phyloP scores from a whole-genome alignment of 2,329 filamentous ascomycete genomes.

The Lasiodiplodia sp. region DNA sequence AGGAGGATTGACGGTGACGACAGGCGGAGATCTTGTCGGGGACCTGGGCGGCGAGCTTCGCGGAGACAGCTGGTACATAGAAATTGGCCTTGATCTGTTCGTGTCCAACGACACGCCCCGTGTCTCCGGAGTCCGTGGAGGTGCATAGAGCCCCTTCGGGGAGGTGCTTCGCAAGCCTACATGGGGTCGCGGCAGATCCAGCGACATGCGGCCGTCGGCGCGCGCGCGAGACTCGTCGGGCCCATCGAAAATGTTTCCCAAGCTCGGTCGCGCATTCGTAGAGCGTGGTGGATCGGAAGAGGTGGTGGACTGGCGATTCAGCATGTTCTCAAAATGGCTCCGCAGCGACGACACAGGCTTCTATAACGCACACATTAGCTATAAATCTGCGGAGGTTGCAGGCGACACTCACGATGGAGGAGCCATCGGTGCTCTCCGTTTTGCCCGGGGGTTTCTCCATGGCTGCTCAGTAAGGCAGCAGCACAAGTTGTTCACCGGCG shows the following conservation, averaged over 20 bases:
- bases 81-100: conserved; percentile 52
- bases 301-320: conserved; percentile 48
- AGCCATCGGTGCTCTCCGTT: conserved; percentile 72
- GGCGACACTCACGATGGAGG: conserved; percentile 71
- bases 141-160: conserved; percentile 26
- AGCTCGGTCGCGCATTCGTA: conserved; percentile 43
- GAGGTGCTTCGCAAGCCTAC: conserved; percentile 19
- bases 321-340: conserved; percentile 82
- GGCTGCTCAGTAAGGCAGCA: conserved; percentile 26
- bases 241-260: conserved; percentile 39
- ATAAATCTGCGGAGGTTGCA: conserved; percentile 2
- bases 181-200: conserved; percentile 50
- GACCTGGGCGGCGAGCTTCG: conserved; percentile 47
- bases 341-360: conserved; percentile 83
- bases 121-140: conserved; percentile 32
- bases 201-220: conserved; percentile 47
- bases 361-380: conserved; percentile 51
- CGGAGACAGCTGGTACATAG: conserved; percentile 57
- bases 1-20: conserved; percentile 74
- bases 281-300: conserved; percentile 33
- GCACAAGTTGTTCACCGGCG: conserved; percentile 17
- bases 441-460: conserved; percentile 47
- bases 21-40: conserved; percentile 64
- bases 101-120: conserved; percentile 31
- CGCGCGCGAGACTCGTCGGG: conserved; percentile 40